Conservation (phyloP, 441 rosid species). For the Capsella rubella region DNA sequence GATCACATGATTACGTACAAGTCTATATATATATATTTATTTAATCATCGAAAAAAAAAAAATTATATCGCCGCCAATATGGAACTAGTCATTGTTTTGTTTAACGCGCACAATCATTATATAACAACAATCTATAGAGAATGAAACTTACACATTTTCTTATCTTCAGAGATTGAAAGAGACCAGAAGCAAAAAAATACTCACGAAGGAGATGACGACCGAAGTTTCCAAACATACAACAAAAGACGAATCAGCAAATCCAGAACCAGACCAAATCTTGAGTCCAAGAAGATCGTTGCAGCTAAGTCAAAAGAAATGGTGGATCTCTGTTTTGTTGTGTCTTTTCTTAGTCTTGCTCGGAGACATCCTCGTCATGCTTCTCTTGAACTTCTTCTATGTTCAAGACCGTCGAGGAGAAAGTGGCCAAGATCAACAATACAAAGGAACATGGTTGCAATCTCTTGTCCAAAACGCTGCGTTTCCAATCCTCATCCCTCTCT, state of each 20-base stretch:
- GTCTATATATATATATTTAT: neutral
- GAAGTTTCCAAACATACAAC: conserved; percentile 21
- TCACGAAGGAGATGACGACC: conserved; percentile 19
- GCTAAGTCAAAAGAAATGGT: conserved; percentile 37
- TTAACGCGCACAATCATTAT: neutral
- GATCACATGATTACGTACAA: neutral
- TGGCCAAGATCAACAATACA: conserved; percentile 38
- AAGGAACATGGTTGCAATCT: conserved; percentile 46
- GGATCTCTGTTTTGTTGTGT: conserved; percentile 41
- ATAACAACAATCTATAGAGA: neutral
- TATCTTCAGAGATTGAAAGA: neutral
- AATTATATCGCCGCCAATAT: conserved; percentile 4
- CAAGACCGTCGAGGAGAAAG: conserved; percentile 31
- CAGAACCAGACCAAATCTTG: conserved; percentile 37
- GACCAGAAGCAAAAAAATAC: neutral
- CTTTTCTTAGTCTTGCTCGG: conserved; percentile 39
- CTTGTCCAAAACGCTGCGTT: conserved; percentile 49
- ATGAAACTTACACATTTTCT: neutral
- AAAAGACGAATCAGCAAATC: conserved; percentile 32
- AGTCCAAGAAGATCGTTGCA: conserved; percentile 28
- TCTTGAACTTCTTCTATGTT: conserved; percentile 40
- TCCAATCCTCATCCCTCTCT: conserved; percentile 49
- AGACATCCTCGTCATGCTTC: conserved; percentile 42
- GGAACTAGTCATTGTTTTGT: conserved; percentile 9
- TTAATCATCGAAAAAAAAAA: neutral